Percentiles rank a stretch among this genome's conserved stretches.
Conservation (phyloP, 2,329 filamentous ascomycete species). For the Hypoxylon sp. region DNA sequence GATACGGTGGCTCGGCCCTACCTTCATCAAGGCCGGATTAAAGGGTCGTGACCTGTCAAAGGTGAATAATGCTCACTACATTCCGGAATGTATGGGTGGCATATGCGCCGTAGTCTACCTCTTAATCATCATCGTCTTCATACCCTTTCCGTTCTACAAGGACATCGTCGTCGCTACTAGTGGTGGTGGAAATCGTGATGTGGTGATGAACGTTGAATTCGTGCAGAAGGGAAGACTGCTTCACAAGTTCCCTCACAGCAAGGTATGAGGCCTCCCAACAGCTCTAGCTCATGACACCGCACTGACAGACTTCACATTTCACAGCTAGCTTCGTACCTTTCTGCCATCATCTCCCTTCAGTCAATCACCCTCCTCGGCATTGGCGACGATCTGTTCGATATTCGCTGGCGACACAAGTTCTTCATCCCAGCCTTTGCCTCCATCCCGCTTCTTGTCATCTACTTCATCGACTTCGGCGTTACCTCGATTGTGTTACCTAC, state of each 20-base stretch:
- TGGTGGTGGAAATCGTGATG: constrained; percentile 91
- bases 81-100: constrained; percentile 95
- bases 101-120: constrained; percentile 94
- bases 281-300: neutral
- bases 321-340: constrained; percentile 93
- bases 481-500: constrained; percentile 94
- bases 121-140: constrained; percentile 89
- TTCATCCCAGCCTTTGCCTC: constrained; percentile 95
- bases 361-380: constrained; percentile 92
- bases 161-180: constrained; percentile 96
- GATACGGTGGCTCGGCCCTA: constrained; percentile 92
- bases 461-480: constrained; percentile 98
- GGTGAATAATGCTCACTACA: constrained; percentile 66
- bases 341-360: constrained; percentile 93
- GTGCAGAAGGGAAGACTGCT: constrained; percentile 87
- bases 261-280: constrained; percentile 68
- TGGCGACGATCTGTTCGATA: constrained; percentile 96
- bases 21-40: constrained; percentile 89
- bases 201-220: constrained; percentile 80
- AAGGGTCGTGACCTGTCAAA: constrained; percentile 93
- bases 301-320: constrained; percentile 2
- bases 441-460: constrained; percentile 94
- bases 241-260: constrained; percentile 94
- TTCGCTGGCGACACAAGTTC: constrained; percentile 98
- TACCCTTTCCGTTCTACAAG: constrained; percentile 98